Percentiles rank a stretch among this genome's conserved stretches.
Evolutionary conservation across 106 monocot species (phyloP).

Genomic region (Dendrobium officinale): DNA sequence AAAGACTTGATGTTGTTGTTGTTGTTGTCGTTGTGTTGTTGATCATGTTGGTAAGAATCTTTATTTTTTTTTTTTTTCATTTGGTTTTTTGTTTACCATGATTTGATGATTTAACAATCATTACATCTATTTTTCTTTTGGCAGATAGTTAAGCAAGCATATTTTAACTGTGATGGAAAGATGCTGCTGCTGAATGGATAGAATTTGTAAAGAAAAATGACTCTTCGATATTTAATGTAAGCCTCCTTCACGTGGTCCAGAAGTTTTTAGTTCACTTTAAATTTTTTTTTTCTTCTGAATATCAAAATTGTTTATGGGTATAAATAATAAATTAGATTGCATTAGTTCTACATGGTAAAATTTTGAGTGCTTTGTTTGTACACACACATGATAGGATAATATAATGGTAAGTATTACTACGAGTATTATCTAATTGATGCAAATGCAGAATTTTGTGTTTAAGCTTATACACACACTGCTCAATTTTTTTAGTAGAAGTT

Average conservation of each 20-base stretch:
- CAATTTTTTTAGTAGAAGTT: too few species aligned
- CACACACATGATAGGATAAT: too few species aligned
- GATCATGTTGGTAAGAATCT: slow-evolving; percentile 25
- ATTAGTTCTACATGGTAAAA: too few species aligned
- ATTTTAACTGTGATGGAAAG: slow-evolving; percentile 30
- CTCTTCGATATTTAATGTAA: slow-evolving; percentile 67
- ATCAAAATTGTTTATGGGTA: neutral
- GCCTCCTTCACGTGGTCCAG: neutral
- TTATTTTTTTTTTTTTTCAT: neutral
- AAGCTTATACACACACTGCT: too few species aligned
- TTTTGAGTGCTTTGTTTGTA: too few species aligned
- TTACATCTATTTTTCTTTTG: neutral
- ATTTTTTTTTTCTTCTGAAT: neutral
- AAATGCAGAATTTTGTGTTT: too few species aligned
- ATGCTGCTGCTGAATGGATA: slow-evolving; percentile 46
- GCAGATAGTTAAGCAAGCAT: slow-evolving; percentile 28
- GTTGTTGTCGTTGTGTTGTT: slow-evolving; percentile 16
- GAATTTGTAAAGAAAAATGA: slow-evolving; percentile 57
- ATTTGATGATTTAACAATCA: too few species aligned
- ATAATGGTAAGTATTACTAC: too few species aligned
- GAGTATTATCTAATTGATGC: too few species aligned
- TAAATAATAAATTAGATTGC: too few species aligned
- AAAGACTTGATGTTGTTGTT: too few species aligned
- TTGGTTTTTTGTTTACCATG: too few species aligned
- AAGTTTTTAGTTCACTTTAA: neutral